phyloP scores from a whole-genome alignment of 1,284 basidiomycete genomes.

The Cutaneotrichosporon sp. region DNA sequence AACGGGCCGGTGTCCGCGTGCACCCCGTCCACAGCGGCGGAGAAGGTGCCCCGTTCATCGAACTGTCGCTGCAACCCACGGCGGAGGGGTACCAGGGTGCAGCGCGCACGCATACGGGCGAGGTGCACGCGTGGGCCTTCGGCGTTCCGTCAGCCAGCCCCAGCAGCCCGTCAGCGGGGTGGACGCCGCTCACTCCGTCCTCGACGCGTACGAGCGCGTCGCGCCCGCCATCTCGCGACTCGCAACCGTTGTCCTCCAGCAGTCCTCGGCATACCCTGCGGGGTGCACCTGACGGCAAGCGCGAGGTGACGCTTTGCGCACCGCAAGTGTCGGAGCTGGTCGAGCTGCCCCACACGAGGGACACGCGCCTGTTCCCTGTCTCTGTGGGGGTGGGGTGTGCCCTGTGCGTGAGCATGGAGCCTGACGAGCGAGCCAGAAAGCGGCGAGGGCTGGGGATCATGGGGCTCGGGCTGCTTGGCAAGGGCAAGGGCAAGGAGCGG shows the following conservation, averaged over 20 bases:
- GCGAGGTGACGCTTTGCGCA: background rate
- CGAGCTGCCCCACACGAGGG: background rate
- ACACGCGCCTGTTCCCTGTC: background rate
- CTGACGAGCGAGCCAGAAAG: background rate
- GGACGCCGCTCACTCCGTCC: background rate
- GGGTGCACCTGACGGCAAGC: background rate
- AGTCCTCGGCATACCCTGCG: background rate
- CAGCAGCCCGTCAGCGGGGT: background rate
- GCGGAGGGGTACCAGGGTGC: background rate
- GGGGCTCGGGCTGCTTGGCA: background rate
- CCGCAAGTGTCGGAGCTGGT: background rate
- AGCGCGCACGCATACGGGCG: background rate
- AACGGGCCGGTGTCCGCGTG: background rate
- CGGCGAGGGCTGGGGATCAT: background rate
- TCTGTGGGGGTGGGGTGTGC: background rate
- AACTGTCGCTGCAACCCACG: background rate
- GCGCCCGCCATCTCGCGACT: background rate
- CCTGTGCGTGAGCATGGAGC: background rate
- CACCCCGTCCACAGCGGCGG: background rate
- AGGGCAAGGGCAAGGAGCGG: background rate
- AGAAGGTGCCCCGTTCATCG: background rate
- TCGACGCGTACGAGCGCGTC: background rate
- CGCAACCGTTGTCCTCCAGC: background rate
- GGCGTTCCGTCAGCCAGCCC: background rate
- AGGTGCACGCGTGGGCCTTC: background rate